These are phyloP conservation scores for Colletotrichum acutatum DNA, from an alignment of 2,329 filamentous ascomycete genomes.

Conservation along the genomic window DNA sequence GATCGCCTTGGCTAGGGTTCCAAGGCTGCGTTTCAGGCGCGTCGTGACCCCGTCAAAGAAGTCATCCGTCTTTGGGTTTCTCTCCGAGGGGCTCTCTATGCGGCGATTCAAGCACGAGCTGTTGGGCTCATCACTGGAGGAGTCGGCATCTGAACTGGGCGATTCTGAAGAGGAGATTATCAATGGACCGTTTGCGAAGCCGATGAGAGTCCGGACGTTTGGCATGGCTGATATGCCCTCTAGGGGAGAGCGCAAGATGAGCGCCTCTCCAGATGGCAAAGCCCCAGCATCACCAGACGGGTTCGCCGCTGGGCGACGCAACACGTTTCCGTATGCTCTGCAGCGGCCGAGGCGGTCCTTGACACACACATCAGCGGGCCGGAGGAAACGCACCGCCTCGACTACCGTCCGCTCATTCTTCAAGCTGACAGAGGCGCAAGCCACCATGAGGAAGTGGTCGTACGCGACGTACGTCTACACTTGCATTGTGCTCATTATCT, in stretches of 20 bases:
- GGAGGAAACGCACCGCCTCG: slow-evolving; percentile 73
- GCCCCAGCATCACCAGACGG: slow-evolving; percentile 37
- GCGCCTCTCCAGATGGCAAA: slow-evolving; percentile 17
- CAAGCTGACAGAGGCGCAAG: slow-evolving; percentile 82
- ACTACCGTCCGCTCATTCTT: slow-evolving; percentile 78
- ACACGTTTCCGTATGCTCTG: slow-evolving; percentile 63
- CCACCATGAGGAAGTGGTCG: slow-evolving; percentile 79
- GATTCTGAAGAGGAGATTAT: slow-evolving; percentile 42
- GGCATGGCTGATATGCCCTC: slow-evolving; percentile 33
- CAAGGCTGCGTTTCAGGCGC: slow-evolving; percentile 87
- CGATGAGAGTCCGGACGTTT: slow-evolving; percentile 44
- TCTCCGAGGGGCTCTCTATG: slow-evolving; percentile 56
- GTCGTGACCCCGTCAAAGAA: slow-evolving; percentile 51
- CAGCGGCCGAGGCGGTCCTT: slow-evolving; percentile 47
- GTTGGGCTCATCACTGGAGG: slow-evolving; percentile 44
- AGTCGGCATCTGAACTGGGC: slow-evolving; percentile 45
- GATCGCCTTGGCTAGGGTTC: slow-evolving; percentile 86
- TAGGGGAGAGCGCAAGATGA: slow-evolving; percentile 5
- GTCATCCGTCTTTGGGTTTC: slow-evolving; percentile 49
- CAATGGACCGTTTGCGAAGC: slow-evolving; percentile 15
- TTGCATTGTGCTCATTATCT: slow-evolving; percentile 72
- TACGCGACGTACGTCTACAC: slow-evolving; percentile 85
- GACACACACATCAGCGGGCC: slow-evolving; percentile 70
- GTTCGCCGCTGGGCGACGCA: slow-evolving; percentile 49
- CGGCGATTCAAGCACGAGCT: slow-evolving; percentile 57